Conservation (phyloP, 2,329 filamentous ascomycete genomes). For the Penicillium brevicompactum region DNA sequence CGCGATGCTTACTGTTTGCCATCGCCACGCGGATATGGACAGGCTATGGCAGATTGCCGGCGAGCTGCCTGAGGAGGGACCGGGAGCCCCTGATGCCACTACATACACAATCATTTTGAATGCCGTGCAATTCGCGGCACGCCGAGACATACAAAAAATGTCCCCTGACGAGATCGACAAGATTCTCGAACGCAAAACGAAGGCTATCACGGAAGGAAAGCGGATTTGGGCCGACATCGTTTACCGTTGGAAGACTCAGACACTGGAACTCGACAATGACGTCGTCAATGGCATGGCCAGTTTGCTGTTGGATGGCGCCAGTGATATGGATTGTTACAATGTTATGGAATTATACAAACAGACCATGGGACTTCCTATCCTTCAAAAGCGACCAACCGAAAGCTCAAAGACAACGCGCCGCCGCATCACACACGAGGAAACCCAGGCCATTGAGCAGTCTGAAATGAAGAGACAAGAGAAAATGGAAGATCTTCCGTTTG, state of each 20-base stretch:
- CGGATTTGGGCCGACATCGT: constrained; percentile 80
- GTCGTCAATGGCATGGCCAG: constrained; percentile 81
- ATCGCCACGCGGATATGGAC: constrained; percentile 73
- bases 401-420: constrained; percentile 10
- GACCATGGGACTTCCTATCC: constrained; percentile 70
- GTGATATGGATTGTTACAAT: constrained; percentile 66
- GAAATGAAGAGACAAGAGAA: neutral
- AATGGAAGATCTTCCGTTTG: constrained; percentile 34
- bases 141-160: constrained; percentile 32
- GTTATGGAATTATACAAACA: constrained; percentile 77
- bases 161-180: constrained; percentile 31
- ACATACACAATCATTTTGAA: constrained; percentile 87
- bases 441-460: constrained; percentile 3
- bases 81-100: constrained; percentile 64
- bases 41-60: constrained; percentile 75
- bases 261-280: constrained; percentile 72
- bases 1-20: constrained; percentile 80
- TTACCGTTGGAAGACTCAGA: constrained; percentile 71
- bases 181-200: constrained; percentile 29
- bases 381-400: constrained; percentile 28
- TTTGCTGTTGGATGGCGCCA: constrained; percentile 67
- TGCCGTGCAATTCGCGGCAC: constrained; percentile 61
- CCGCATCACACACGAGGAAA: constrained; percentile 3
- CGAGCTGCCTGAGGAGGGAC: constrained; percentile 67
- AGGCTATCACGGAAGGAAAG: constrained; percentile 66